Evolutionary conservation across 371 early-diverging fungal genomes (phyloP), one percentile per base, ranked within the genome.

Genomic region (Mortierella sp.): DNA sequence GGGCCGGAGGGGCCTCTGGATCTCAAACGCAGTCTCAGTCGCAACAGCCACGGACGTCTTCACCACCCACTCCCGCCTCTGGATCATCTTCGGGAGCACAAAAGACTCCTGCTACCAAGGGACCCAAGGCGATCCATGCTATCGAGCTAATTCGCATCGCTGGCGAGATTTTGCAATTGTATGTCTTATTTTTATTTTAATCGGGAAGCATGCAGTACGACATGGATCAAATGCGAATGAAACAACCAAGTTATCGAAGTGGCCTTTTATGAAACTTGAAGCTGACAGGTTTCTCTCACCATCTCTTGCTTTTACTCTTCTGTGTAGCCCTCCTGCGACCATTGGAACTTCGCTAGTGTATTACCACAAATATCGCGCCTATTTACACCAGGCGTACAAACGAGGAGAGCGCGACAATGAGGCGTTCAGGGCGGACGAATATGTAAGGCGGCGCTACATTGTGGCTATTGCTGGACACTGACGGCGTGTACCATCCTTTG

Each of bases 121-220:
- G 82, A 32, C 86, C 68, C 11, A 81, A 77, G 54, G 70, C 86
- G 27, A 85, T 85, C 49, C 86, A 85, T 43, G 86, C 86, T 12
- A 85, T 85, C 38, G 86, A 85, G 35, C 75, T 85, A 21, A 85
- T 85, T 68, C 86, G 86, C 12, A 85, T 85, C 55, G 78, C 86
- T 14, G 86, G 77, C 16, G 86, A 85, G 74, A 82, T 85, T 71
- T 77, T 85, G 60, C 86, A 85, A 43, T 77, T 85, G 86, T 85
- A 85, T 76, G 85, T 68, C 35, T 35, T 18, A 16, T 35, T 0
- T 16, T 35, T 35, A 14, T 63, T 58, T 18, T 8, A 32, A 63
- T 35, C 35, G 11, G 35, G 4, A 35, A 7, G 41, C 18, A 18
- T 35, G 18, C 38, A 32, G 63, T 35, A 32, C 18, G 63, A 35